Evolutionary conservation across 345 rosid genomes (phyloP).

Genomic region (Lumnitzera littorea): DNA sequence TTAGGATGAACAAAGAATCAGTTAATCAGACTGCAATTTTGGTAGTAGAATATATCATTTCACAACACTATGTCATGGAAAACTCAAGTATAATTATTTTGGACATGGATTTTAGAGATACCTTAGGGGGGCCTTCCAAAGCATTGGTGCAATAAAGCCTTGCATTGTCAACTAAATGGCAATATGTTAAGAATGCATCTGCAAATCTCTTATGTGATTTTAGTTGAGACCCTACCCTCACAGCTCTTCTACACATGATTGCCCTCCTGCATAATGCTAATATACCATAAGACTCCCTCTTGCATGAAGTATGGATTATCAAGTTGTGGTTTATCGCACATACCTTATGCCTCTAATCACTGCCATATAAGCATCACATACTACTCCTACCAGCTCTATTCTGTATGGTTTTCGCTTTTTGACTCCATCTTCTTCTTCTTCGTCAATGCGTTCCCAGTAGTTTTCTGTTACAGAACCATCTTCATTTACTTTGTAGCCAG

Average conservation of each 20-base stretch:
- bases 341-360: conserved; percentile 93
- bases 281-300: neutral
- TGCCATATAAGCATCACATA: conserved; percentile 90
- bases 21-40: neutral
- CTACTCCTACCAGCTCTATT: conserved; percentile 90
- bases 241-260: conserved; percentile 79
- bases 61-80: too few species aligned
- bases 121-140: conserved; percentile 78
- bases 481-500: conserved; percentile 52
- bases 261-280: conserved; percentile 64
- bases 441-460: conserved; percentile 74
- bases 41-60: too few species aligned
- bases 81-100: neutral
- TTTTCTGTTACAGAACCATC: conserved; percentile 67
- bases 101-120: conserved; percentile 10
- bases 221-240: conserved; percentile 77
- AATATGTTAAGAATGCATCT: conserved; percentile 64
- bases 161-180: conserved; percentile 76
- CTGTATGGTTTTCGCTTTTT: conserved; percentile 72
- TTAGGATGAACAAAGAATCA: conserved; percentile 24
- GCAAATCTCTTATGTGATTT: conserved; percentile 93
- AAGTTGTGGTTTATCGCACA: neutral
- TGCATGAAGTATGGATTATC: neutral
- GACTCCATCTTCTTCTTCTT: conserved; percentile 44
- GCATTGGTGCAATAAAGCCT: conserved; percentile 80